These are phyloP conservation scores for Sugiyamaella sp. DNA, from an alignment of 1,139 yeast species.

Conservation along the genomic window DNA sequence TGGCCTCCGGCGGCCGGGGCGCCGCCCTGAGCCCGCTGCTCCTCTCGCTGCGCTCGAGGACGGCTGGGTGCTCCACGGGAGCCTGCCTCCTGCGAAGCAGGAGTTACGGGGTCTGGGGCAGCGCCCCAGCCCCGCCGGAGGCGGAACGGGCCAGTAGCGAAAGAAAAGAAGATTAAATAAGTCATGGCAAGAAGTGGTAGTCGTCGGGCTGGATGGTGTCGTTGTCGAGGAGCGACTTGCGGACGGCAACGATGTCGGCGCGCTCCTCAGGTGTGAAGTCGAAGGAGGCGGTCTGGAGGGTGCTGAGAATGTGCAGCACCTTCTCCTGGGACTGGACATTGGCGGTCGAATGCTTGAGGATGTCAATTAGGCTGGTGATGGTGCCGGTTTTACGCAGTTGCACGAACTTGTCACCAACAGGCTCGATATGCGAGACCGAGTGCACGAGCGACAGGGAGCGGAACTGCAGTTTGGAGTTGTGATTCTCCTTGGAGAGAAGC, in stretches of 20 bases:
- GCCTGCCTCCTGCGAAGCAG: too few relatives aligned
- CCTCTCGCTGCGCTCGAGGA: too few relatives aligned
- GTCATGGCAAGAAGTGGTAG: constrained; percentile 25
- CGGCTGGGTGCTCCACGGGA: too few relatives aligned
- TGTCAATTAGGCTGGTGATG: constrained; percentile 45
- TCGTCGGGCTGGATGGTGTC: constrained; percentile 28
- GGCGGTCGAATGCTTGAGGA: constrained; percentile 46
- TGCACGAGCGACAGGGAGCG: constrained; percentile 56
- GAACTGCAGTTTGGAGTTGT: constrained; percentile 46
- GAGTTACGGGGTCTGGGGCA: too few relatives aligned
- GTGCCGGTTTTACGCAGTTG: constrained; percentile 51
- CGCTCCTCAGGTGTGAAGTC: constrained; percentile 55
- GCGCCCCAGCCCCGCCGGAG: too few relatives aligned
- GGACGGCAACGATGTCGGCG: constrained; percentile 46
- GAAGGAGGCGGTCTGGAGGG: constrained; percentile 50
- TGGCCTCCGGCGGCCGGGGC: too few relatives aligned
- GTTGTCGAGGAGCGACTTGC: constrained; percentile 37
- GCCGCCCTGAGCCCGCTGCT: too few relatives aligned
- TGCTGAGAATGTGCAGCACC: constrained; percentile 56
- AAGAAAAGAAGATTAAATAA: constrained; percentile 1
- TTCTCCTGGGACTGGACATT: constrained; percentile 63
- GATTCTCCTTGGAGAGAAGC: constrained; percentile 33
- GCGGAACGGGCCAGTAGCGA: neutral
- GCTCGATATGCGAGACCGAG: constrained; percentile 57
- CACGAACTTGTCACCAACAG: constrained; percentile 46